Percentiles rank a stretch among this genome's conserved stretches.
These are phyloP conservation scores for Capsella rubella DNA, from an alignment of 441 rosid genomes.

Conservation along the genomic window DNA sequence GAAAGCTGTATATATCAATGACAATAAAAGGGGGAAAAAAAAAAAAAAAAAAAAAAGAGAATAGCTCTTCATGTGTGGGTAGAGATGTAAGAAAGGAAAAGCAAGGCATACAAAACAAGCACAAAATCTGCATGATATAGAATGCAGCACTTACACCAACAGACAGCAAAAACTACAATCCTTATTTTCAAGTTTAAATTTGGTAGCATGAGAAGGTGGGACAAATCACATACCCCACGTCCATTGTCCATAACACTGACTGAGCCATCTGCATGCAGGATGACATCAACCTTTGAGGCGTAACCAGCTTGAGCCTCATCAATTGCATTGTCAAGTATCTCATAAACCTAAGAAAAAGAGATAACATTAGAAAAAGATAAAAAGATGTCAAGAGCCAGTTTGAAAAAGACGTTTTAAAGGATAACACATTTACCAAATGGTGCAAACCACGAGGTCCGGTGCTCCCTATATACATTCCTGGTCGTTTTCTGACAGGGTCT, in stretches of 20 bases:
- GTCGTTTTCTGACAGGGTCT: slow-evolving; percentile 97
- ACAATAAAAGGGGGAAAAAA: neutral
- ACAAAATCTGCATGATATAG: neutral
- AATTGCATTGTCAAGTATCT: slow-evolving; percentile 93
- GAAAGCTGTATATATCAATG: slow-evolving; percentile 29
- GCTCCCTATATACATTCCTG: slow-evolving; percentile 99
- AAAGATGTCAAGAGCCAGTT: slow-evolving; percentile 7
- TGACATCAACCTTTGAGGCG: slow-evolving; percentile 76
- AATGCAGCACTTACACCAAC: neutral
- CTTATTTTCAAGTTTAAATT: neutral
- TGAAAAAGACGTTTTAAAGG: slow-evolving; percentile 11
- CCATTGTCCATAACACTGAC: slow-evolving; percentile 92
- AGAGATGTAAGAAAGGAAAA: slow-evolving; percentile 3
- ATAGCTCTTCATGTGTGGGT: neutral
- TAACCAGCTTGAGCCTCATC: slow-evolving; percentile 99
- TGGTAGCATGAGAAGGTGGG: slow-evolving; percentile 12
- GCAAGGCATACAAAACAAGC: neutral
- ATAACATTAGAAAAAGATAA: slow-evolving; percentile 27
- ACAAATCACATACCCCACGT: slow-evolving; percentile 76
- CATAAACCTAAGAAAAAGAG: slow-evolving; percentile 76
- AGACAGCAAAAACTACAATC: slow-evolving; percentile 9
- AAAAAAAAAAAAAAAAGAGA: neutral
- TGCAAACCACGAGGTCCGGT: slow-evolving; percentile 98
- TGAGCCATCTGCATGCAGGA: slow-evolving; percentile 76
- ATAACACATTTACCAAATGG: slow-evolving; percentile 69